Percentiles rank a stretch among this genome's conserved stretches.
Conservation (phyloP, 495 filamentous ascomycete species). For the Penicillium alfredii region DNA sequence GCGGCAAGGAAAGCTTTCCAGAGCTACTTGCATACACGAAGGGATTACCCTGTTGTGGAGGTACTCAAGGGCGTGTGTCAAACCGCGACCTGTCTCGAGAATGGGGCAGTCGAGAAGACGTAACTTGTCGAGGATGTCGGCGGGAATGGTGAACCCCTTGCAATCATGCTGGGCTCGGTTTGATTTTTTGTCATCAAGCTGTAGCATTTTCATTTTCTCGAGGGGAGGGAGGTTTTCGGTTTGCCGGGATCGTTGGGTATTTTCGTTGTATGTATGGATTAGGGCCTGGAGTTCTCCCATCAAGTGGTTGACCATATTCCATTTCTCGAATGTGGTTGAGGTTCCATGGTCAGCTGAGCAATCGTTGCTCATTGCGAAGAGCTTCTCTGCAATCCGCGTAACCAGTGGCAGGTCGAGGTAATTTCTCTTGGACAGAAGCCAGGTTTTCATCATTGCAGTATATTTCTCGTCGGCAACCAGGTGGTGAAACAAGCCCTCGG, state of each 20-base stretch:
- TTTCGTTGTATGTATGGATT: not conserved
- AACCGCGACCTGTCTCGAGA: not conserved
- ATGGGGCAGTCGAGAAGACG: not conserved
- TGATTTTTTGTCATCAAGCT: conserved; percentile 10
- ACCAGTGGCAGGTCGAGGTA: conserved; percentile 2
- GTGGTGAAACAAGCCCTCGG: conserved; percentile 1
- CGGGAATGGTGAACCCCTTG: conserved; percentile 1
- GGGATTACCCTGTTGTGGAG: conserved; percentile 5
- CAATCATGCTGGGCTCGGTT: not conserved
- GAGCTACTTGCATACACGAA: conserved; percentile 5
- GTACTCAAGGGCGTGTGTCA: conserved; percentile 4
- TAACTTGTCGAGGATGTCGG: not conserved
- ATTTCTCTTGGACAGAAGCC: conserved; percentile 6
- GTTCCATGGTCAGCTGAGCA: conserved; percentile 9
- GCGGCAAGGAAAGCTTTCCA: conserved; percentile 19
- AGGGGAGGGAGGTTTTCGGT: conserved; percentile 6
- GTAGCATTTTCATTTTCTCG: conserved; percentile 5
- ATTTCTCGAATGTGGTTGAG: not conserved
- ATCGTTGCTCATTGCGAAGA: conserved; percentile 2
- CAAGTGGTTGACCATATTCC: not conserved
- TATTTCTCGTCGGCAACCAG: conserved; percentile 6
- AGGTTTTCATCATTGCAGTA: conserved; percentile 2
- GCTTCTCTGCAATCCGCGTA: not conserved
- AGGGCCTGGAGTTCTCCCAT: conserved; percentile 1
- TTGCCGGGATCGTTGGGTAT: not conserved